Conservation (phyloP, 2,329 filamentous ascomycete species). For the Colletotrichum endophyticum region DNA sequence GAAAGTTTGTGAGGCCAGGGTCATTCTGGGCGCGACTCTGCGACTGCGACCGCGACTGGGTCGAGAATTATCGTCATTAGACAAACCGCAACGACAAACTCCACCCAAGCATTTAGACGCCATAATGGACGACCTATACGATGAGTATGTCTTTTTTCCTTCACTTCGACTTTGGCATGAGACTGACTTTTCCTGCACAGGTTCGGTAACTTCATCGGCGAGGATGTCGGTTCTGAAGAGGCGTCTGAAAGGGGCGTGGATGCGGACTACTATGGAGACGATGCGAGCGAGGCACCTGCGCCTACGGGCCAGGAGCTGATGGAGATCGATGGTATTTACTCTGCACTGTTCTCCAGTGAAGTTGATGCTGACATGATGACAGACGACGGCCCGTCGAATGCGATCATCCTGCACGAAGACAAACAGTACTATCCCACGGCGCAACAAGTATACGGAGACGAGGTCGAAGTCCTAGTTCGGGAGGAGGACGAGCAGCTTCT, state of each 20-base stretch:
- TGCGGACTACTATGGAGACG: conserved; percentile 80
- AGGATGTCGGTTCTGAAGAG: conserved; percentile 83
- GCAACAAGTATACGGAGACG: conserved; percentile 90
- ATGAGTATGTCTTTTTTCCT: conserved; percentile 68
- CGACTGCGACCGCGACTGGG: background rate
- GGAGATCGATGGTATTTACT: conserved; percentile 79
- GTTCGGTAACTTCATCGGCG: conserved; percentile 98
- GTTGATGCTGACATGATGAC: background rate
- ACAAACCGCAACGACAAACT: background rate
- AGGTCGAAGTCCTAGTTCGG: conserved; percentile 94
- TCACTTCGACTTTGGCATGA: background rate
- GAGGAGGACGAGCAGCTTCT: conserved; percentile 97
- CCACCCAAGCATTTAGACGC: conserved; percentile 16
- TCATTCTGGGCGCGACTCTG: conserved; percentile 7
- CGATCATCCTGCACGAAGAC: conserved; percentile 97
- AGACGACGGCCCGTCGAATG: conserved; percentile 83
- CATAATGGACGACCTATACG: conserved; percentile 93
- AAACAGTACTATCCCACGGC: conserved; percentile 99
- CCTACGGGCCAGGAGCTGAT: conserved; percentile 82
- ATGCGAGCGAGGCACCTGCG: conserved; percentile 67
- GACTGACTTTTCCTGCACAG: conserved; percentile 46
- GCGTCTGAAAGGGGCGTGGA: conserved; percentile 81
- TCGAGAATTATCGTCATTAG: background rate
- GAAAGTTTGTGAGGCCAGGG: conserved; percentile 21
- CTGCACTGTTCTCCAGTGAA: background rate